Percentiles rank a stretch among this genome's conserved stretches.
Evolutionary conservation across 352 stramenopile genomes (phyloP).

Genomic region (Pythium volutum): DNA sequence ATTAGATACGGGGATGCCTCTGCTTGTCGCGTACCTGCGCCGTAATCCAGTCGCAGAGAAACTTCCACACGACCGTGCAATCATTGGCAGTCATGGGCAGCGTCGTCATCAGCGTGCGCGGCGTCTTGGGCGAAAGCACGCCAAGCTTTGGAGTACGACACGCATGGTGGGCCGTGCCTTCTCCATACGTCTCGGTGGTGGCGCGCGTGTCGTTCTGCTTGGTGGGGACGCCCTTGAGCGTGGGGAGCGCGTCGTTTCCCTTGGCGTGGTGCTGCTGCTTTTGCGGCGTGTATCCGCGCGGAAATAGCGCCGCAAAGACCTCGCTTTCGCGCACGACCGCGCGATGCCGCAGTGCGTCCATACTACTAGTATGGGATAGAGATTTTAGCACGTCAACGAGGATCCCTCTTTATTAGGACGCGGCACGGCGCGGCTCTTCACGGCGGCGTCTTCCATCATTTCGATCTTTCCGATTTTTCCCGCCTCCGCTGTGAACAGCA

Average conservation of each 20-base stretch:
- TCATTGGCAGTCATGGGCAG: constrained; percentile 48
- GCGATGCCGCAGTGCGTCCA: constrained; percentile 21
- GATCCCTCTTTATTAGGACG: neutral
- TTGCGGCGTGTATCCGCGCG: constrained; percentile 18
- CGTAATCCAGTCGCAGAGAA: constrained; percentile 70
- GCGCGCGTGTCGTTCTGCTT: neutral
- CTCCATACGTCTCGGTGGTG: neutral
- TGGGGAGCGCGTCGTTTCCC: constrained; percentile 12
- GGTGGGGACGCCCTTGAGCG: neutral
- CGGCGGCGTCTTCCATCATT: neutral
- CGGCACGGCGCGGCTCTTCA: constrained; percentile 3
- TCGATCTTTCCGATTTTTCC: neutral
- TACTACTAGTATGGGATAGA: too few relatives aligned
- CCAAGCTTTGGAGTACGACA: constrained; percentile 19
- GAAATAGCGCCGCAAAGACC: constrained; percentile 42
- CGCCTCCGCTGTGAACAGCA: neutral
- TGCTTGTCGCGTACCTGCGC: constrained; percentile 29
- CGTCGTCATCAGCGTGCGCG: constrained; percentile 44
- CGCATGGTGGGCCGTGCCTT: neutral
- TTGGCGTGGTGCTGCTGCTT: neutral
- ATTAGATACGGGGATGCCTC: neutral
- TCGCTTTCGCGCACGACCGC: constrained; percentile 42
- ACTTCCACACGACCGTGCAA: constrained; percentile 58
- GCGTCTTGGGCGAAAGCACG: constrained; percentile 39
- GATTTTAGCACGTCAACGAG: neutral